These are phyloP conservation scores for Allantophomopsis lycopodina DNA, from an alignment of 2,329 filamentous ascomycete genomes.

Conservation along the genomic window DNA sequence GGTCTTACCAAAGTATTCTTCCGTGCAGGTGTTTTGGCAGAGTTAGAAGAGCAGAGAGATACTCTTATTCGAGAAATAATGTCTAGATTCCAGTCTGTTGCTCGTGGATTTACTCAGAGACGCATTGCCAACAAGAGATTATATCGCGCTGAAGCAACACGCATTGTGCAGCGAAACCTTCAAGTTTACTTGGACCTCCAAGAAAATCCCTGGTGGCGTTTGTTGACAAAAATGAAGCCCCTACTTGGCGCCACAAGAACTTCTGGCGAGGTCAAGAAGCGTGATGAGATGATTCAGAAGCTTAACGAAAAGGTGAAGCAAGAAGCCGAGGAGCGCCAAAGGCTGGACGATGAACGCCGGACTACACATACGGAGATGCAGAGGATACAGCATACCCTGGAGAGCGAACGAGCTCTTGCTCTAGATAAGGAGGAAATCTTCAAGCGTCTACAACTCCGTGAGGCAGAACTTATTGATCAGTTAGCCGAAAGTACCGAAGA, in stretches of 20 bases:
- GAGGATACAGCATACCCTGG: slow-evolving; percentile 82
- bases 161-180: slow-evolving; percentile 91
- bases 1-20: slow-evolving; percentile 98
- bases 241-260: slow-evolving; percentile 84
- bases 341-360: slow-evolving; percentile 80
- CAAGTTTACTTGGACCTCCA: slow-evolving; percentile 82
- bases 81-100: slow-evolving; percentile 81
- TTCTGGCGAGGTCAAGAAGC: slow-evolving; percentile 84
- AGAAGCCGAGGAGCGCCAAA: slow-evolving; percentile 61
- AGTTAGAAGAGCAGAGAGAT: slow-evolving; percentile 92
- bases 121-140: slow-evolving; percentile 84
- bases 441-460: slow-evolving; percentile 84
- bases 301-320: slow-evolving; percentile 73
- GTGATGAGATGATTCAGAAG: slow-evolving; percentile 84
- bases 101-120: slow-evolving; percentile 78
- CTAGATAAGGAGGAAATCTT: slow-evolving; percentile 99
- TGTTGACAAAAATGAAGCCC: slow-evolving; percentile 91
- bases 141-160: slow-evolving; percentile 86
- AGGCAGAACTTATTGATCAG: slow-evolving; percentile 85
- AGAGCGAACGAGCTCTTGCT: slow-evolving; percentile 89
- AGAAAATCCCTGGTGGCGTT: slow-evolving; percentile 92
- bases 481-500: slow-evolving; percentile 84
- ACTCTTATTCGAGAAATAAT: slow-evolving; percentile 88
- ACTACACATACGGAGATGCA: slow-evolving; percentile 79
- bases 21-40: slow-evolving; percentile 85